Evolutionary conservation across 1,139 yeast species (phyloP).

Genomic region (Waltiozyma sp.): DNA sequence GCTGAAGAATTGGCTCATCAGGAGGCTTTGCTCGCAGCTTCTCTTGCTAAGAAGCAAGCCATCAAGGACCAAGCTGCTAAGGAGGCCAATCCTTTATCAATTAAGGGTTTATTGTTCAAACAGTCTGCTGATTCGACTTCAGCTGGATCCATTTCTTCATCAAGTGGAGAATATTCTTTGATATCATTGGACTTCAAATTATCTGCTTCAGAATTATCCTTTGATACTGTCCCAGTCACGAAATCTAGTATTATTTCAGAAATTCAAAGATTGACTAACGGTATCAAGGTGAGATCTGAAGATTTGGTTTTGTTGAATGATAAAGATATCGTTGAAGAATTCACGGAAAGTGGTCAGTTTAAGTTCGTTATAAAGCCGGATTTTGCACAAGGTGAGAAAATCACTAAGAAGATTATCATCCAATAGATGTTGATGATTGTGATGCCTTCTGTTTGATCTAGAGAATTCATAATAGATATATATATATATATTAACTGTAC

Average conservation of each 20-base stretch:
- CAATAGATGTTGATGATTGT: neutral
- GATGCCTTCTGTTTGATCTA: too few relatives aligned
- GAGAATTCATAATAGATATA: neutral
- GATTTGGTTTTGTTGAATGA: constrained; percentile 7
- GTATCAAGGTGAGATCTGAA: constrained; percentile 8
- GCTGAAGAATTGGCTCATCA: constrained; percentile 1
- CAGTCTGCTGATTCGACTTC: constrained; percentile 6
- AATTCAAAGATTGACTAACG: constrained; percentile 4
- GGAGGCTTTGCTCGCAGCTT: constrained; percentile 2
- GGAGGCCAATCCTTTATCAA: constrained; percentile 8
- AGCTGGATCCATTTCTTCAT: constrained; percentile 2
- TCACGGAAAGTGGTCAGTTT: constrained; percentile 9
- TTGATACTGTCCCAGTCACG: constrained; percentile 1
- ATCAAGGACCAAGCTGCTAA: constrained; percentile 1
- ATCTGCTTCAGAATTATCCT: constrained; percentile 3
- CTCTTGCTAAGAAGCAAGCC: constrained; percentile 1
- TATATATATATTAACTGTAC: constrained; percentile 1
- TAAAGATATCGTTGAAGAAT: constrained; percentile 3
- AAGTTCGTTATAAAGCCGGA: constrained; percentile 8
- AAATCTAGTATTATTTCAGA: constrained; percentile 5
- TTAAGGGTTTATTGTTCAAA: constrained; percentile 14
- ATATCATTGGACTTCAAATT: constrained; percentile 12
- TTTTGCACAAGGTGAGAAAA: constrained; percentile 4
- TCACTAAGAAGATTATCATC: constrained; percentile 11
- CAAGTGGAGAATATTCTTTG: constrained; percentile 11